Percentiles rank a stretch among this genome's conserved stretches.
These are phyloP conservation scores for Phytophthora niederhauseri DNA, from an alignment of 352 stramenopile genomes.

Conservation along the genomic window DNA sequence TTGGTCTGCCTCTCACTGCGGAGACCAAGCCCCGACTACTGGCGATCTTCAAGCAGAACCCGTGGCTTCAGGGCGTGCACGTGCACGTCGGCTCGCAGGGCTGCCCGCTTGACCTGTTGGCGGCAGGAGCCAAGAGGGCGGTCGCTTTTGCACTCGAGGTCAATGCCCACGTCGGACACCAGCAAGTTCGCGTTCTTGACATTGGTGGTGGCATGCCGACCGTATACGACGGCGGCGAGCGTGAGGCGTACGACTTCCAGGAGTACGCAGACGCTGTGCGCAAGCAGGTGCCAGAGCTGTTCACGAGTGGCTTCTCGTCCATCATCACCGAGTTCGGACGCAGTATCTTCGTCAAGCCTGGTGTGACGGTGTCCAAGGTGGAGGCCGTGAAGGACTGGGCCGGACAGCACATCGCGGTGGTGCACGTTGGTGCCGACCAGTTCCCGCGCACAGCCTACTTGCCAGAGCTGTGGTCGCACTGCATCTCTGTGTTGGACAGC, in stretches of 20 bases:
- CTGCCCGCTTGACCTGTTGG: conserved; percentile 86
- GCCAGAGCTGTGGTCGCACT: conserved; percentile 84
- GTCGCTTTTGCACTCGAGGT: conserved; percentile 81
- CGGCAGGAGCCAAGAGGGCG: conserved; percentile 73
- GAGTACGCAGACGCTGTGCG: conserved; percentile 80
- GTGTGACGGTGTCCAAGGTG: conserved; percentile 86
- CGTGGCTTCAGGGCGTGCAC: conserved; percentile 90
- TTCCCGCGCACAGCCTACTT: conserved; percentile 91
- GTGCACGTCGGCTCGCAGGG: conserved; percentile 91
- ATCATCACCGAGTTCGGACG: conserved; percentile 95
- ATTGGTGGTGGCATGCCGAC: conserved; percentile 93
- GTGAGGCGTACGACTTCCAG: conserved; percentile 78
- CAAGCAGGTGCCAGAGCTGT: conserved; percentile 80
- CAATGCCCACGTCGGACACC: conserved; percentile 58
- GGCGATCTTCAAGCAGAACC: conserved; percentile 63
- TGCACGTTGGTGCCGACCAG: conserved; percentile 92
- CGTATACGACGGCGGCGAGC: conserved; percentile 78
- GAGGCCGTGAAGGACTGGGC: conserved; percentile 91
- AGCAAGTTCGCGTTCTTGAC: conserved; percentile 84
- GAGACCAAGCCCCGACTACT: conserved; percentile 60
- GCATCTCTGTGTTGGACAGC: conserved; percentile 69
- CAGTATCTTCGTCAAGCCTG: conserved; percentile 87
- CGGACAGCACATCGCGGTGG: conserved; percentile 77
- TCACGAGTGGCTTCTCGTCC: conserved; percentile 69
- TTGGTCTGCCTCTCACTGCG: conserved; percentile 80